Percentiles rank a stretch among this genome's conserved stretches.
Evolutionary conservation across 176 grass and related monocot species (phyloP).

Genomic region (Hordeum marinum): DNA sequence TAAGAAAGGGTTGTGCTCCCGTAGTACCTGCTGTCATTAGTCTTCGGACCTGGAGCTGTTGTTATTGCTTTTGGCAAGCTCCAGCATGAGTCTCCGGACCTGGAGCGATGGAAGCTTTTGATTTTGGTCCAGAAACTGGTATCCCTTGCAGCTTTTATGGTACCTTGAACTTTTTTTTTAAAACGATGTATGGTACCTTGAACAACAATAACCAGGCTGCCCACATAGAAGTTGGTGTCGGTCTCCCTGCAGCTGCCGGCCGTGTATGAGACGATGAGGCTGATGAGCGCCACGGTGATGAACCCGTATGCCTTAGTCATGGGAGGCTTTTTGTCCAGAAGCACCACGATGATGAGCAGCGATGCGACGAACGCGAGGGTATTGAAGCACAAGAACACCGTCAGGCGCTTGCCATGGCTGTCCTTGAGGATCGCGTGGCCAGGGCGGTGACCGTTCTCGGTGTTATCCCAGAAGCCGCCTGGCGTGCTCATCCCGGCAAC

Average conservation of each 20-base stretch:
- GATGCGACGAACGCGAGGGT: conserved; percentile 21
- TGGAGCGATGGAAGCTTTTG: not conserved
- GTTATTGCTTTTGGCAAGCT: not conserved
- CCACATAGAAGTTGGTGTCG: not conserved
- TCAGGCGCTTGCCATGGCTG: not conserved
- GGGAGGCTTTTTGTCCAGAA: not conserved
- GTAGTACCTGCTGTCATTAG: not conserved
- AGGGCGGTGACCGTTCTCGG: not conserved
- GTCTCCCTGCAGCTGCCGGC: conserved; percentile 13
- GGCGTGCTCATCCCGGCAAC: conserved; percentile 27
- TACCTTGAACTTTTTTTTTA: too few relatives aligned
- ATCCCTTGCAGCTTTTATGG: too few relatives aligned
- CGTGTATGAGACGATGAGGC: conserved; percentile 2
- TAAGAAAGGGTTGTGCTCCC: not conserved
- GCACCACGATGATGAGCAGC: conserved; percentile 14
- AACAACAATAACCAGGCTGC: not conserved
- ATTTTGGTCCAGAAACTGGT: not conserved
- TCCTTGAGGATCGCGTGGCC: not conserved
- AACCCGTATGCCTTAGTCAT: not conserved
- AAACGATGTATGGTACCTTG: too few relatives aligned
- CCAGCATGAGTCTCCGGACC: not conserved
- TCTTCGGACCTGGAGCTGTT: not conserved
- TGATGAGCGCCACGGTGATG: not conserved
- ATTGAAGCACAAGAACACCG: conserved; percentile 28
- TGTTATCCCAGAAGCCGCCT: conserved; percentile 13